phyloP scores from a whole-genome alignment of 306 rosid genomes.

The Macrotyloma uniflorum region DNA sequence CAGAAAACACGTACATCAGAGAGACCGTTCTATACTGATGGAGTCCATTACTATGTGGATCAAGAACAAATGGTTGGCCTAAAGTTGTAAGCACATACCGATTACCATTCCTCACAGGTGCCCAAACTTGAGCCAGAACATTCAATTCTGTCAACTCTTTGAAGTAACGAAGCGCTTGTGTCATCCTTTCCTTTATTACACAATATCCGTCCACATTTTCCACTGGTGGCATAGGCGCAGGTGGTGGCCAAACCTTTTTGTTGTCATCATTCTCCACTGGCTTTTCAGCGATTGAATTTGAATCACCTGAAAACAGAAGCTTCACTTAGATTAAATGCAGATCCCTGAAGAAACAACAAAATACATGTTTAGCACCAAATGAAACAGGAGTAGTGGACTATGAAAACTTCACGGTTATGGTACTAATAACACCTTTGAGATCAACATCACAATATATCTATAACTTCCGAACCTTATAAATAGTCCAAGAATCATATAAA shows the following conservation, averaged over 20 bases:
- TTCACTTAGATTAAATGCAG: constrained; percentile 44
- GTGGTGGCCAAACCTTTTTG: constrained; percentile 45
- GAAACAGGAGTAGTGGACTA: constrained; percentile 3
- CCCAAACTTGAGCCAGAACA: constrained; percentile 95
- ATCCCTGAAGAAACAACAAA: constrained; percentile 27
- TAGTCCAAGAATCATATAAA: constrained; percentile 21
- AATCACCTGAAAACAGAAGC: constrained; percentile 55
- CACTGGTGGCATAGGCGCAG: constrained; percentile 43
- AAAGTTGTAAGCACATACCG: constrained; percentile 75
- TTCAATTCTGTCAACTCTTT: constrained; percentile 81
- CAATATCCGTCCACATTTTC: constrained; percentile 59
- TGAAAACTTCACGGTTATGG: constrained; percentile 21
- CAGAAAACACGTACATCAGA: constrained; percentile 65
- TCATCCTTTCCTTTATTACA: constrained; percentile 81
- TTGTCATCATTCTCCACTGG: constrained; percentile 51
- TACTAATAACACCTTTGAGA: neutral
- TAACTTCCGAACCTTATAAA: constrained; percentile 5
- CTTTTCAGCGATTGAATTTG: constrained; percentile 50
- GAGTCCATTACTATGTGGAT: constrained; percentile 74
- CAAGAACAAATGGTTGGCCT: constrained; percentile 89
- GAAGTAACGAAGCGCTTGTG: constrained; percentile 80
- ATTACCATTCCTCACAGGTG: constrained; percentile 69
- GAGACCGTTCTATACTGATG: constrained; percentile 80
- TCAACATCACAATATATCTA: constrained; percentile 12
- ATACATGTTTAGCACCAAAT: constrained; percentile 12